These are phyloP conservation scores for Sordariomycetes sp. DNA, from an alignment of 2,329 filamentous ascomycete species.

Conservation along the genomic window DNA sequence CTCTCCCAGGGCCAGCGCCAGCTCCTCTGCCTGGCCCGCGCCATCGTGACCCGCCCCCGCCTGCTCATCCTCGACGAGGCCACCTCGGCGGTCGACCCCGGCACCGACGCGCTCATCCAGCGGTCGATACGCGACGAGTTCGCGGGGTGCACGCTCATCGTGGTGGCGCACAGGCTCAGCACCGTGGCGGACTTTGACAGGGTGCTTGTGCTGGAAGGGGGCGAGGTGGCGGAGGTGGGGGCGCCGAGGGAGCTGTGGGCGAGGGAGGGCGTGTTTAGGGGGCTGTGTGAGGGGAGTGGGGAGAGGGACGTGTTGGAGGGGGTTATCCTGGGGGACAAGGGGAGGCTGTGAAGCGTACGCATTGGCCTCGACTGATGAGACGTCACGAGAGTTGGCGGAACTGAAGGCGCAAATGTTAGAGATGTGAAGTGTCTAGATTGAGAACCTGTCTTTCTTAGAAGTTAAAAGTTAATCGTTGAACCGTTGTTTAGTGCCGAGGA, in stretches of 20 bases:
- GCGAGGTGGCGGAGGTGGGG: slow-evolving; percentile 57
- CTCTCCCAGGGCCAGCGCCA: slow-evolving; percentile 68
- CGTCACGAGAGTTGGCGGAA: neutral
- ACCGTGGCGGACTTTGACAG: slow-evolving; percentile 70
- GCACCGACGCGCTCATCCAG: slow-evolving; percentile 65
- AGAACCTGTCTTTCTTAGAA: no score
- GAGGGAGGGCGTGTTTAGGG: slow-evolving; percentile 42
- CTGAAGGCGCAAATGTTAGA: neutral
- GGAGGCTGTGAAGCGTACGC: neutral
- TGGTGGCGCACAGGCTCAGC: slow-evolving; percentile 66
- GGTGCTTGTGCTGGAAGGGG: slow-evolving; percentile 61
- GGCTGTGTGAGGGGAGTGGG: slow-evolving; percentile 53
- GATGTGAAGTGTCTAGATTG: no score
- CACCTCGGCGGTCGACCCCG: slow-evolving; percentile 69
- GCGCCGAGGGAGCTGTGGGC: slow-evolving; percentile 51
- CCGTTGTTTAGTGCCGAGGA: no score
- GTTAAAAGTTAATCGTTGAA: no score
- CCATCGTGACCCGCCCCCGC: slow-evolving; percentile 60
- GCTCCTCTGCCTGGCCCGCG: slow-evolving; percentile 63
- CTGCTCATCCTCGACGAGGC: slow-evolving; percentile 76
- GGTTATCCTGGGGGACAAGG: slow-evolving; percentile 25
- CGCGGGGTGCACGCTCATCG: slow-evolving; percentile 54
- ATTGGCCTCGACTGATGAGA: neutral
- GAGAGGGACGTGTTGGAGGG: slow-evolving; percentile 41
- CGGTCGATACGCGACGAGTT: slow-evolving; percentile 64